Evolutionary conservation across 495 filamentous ascomycete species (phyloP).

Genomic region (Aspergillus bridgeri): DNA sequence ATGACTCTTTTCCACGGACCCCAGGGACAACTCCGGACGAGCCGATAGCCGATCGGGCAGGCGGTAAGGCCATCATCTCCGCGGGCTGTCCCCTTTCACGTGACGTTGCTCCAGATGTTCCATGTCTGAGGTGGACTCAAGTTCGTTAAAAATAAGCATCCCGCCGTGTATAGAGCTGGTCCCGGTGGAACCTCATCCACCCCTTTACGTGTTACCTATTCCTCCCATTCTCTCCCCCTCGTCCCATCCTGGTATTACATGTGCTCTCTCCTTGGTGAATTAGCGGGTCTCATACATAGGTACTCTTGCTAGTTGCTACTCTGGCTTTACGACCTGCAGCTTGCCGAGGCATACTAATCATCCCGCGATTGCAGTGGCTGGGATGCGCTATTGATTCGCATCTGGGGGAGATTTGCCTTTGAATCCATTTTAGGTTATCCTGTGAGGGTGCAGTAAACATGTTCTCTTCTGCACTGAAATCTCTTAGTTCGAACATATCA

Average conservation of each 20-base stretch:
- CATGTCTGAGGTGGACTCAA: background rate
- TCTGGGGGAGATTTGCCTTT: background rate
- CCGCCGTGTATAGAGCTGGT: background rate
- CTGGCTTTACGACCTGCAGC: background rate
- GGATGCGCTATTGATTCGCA: background rate
- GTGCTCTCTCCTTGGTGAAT: background rate
- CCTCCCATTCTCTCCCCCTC: background rate
- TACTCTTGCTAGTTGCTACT: too few relatives aligned
- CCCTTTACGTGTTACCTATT: background rate
- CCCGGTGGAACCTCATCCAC: background rate
- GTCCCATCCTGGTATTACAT: background rate
- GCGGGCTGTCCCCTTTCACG: background rate
- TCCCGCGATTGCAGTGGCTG: background rate
- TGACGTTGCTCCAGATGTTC: too few relatives aligned
- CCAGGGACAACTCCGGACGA: slow-evolving; percentile 29
- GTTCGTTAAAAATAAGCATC: background rate
- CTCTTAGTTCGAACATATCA: slow-evolving; percentile 85
- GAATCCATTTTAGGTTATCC: background rate
- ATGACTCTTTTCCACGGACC: slow-evolving; percentile 30
- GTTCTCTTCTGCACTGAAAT: slow-evolving; percentile 90
- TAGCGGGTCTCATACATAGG: too few relatives aligned
- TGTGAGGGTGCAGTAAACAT: slow-evolving; percentile 41
- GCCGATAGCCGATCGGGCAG: slow-evolving; percentile 4
- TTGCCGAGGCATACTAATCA: background rate
- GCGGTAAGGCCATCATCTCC: background rate